Conservation (phyloP, 2,329 filamentous ascomycete genomes). For the Whalleya microplaca region DNA sequence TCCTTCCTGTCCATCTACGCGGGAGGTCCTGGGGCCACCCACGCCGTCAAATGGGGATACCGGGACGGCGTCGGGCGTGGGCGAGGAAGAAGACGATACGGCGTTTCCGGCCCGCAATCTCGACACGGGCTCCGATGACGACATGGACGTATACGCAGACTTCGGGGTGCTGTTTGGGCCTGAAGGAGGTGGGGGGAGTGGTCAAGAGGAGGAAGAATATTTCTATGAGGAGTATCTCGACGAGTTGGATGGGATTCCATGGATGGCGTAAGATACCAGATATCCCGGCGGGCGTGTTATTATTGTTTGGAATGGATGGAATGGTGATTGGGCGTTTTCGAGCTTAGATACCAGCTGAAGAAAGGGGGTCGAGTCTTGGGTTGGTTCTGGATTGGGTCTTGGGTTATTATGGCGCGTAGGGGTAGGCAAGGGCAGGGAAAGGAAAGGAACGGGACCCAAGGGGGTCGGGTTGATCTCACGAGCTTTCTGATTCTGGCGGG, state of each 20-base stretch:
- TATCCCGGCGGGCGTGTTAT: not conserved
- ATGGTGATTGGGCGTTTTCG: no score
- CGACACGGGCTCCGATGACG: conserved; percentile 48
- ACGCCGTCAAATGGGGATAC: not conserved
- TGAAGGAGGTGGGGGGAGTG: conserved; percentile 25
- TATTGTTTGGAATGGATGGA: not conserved
- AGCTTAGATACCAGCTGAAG: no score
- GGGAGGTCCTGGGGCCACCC: not conserved
- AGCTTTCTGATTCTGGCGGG: no score
- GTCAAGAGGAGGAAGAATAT: conserved; percentile 41
- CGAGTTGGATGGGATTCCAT: conserved; percentile 59
- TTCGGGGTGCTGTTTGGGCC: conserved; percentile 56
- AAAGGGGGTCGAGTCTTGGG: no score
- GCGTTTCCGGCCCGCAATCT: conserved; percentile 53
- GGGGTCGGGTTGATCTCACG: no score
- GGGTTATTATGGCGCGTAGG: no score
- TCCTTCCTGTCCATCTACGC: not conserved
- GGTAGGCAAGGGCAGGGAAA: no score
- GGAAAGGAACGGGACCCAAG: no score
- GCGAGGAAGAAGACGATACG: conserved; percentile 49
- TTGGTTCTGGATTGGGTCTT: no score
- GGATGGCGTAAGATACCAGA: conserved; percentile 37
- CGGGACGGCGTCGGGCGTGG: conserved; percentile 24
- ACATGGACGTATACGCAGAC: conserved; percentile 58
- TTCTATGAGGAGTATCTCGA: conserved; percentile 60